These are phyloP conservation scores for Verticillium nonalfalfae DNA, from an alignment of 2,329 filamentous ascomycete species.

Conservation along the genomic window DNA sequence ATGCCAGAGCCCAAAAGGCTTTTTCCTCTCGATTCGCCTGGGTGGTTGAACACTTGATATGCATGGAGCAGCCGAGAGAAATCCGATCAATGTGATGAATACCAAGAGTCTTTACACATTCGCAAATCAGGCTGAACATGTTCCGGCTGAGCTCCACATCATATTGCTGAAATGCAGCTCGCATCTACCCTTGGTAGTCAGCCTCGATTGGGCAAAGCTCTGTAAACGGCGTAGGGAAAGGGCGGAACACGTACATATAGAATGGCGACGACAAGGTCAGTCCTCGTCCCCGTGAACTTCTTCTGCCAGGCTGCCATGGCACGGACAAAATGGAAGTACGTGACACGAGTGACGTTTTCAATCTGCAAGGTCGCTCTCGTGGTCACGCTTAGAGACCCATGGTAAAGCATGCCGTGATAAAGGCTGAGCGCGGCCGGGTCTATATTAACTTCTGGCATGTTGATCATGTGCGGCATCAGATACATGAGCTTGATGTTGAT, in stretches of 20 bases:
- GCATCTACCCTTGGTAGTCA: conserved; percentile 15
- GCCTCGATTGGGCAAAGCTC: neutral
- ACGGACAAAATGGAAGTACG: neutral
- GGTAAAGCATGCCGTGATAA: neutral
- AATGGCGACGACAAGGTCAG: neutral
- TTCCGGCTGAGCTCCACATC: conserved; percentile 3
- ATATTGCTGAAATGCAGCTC: conserved; percentile 21
- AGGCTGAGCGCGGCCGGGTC: neutral
- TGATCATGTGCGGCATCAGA: neutral
- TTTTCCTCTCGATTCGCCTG: conserved; percentile 11
- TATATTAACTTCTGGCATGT: neutral
- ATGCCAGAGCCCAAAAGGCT: neutral
- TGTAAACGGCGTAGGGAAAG: accelerated
- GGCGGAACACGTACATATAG: neutral
- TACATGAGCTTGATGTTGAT: neutral
- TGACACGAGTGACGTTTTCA: neutral
- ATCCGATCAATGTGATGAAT: neutral
- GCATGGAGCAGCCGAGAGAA: neutral
- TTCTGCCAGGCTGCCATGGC: neutral
- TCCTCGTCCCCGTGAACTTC: neutral
- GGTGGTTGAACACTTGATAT: neutral
- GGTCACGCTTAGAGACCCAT: neutral
- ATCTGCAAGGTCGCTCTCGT: neutral
- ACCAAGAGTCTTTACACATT: neutral
- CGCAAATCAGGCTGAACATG: neutral